Base-by-base conservation (phyloP, 148 eudicot genomes). In the Suaeda aralocaspica region DNA sequence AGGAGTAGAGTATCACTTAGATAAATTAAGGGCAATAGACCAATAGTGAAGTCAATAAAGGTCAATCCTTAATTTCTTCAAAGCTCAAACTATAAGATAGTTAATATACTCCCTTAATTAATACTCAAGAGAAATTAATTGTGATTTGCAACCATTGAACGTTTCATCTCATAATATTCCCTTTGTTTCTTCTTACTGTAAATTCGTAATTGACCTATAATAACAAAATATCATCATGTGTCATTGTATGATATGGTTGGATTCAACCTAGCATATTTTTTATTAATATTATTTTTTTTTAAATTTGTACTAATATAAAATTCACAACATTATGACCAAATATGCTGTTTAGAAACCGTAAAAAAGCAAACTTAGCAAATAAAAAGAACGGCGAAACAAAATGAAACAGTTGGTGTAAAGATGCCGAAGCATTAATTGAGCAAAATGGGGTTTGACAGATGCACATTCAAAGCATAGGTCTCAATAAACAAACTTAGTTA, bases 391-490 rank as follows among this genome's bases (percentile, higher is more conserved):
- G n/a, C n/a, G n/a, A n/a, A n/a, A n/a, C n/a, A 53, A 30, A 58
- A 13, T 16, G 51, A 30, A 42, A 62, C 64, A 72, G 70, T 69
- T 76, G 59, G 65, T 69, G 79, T 76, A 70, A 59, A 76, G 79
- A 76, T 76, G 79, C 79, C 69, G 59, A 55, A 64, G 74, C 70
- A 76, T 76, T 76, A 64, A 70, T 46, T 24, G 52, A 30, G 4
- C 1, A 4, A 5, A 42, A 70, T 51, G 45, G 30, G 13, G 3
- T 5, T 3, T 14, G 53, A 41, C 67, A 67, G 61, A 39, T 75
- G 68, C 60, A 55, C 24, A 49, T 19, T 52, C 24, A 57, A 9
- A 36, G 25, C 55, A 53, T 72, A 60, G 74, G 19, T 64, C 74
- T n/a, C 44, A 68, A 26, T 69, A 62, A 69, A 64, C 59, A 70